phyloP scores from a whole-genome alignment of 2,329 filamentous ascomycete genomes.

The Sphaerostilbella broomeana region DNA sequence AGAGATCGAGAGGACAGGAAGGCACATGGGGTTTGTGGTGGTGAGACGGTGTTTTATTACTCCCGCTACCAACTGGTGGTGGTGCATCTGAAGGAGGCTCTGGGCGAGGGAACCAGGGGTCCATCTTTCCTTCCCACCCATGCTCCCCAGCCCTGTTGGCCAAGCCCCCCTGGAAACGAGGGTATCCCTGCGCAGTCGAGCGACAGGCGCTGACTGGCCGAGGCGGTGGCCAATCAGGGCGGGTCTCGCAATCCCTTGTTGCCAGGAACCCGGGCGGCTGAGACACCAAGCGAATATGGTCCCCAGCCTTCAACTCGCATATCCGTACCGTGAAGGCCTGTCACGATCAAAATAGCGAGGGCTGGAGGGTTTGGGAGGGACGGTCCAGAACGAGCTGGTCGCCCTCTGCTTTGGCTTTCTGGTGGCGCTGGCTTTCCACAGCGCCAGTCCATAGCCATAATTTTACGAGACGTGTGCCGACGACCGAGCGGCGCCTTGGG shows the following conservation, averaged over 20 bases:
- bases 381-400: conserved; percentile 6
- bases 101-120: conserved; percentile 3
- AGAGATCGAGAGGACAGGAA: conserved; percentile 1
- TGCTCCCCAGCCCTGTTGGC: background rate
- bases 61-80: background rate
- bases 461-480: too few species aligned
- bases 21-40: conserved; percentile 2
- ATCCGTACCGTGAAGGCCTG: background rate
- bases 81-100: background rate
- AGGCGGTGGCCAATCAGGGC: conserved; percentile 14
- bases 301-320: background rate
- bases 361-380: background rate
- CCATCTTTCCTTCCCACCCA: background rate
- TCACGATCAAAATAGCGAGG: background rate
- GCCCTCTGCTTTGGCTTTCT: background rate
- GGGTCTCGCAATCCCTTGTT: too few species aligned
- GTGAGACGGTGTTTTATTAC: conserved; percentile 14
- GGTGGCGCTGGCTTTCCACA: conserved; percentile 8
- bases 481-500: too few species aligned
- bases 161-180: conserved; percentile 1
- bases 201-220: background rate
- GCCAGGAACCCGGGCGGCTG: conserved; percentile 8
- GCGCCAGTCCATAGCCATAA: too few species aligned
- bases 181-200: conserved; percentile 1
- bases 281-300: background rate